Evolutionary conservation across 164 flowering plant species (phyloP).

Genomic region (Taxillus chinensis): DNA sequence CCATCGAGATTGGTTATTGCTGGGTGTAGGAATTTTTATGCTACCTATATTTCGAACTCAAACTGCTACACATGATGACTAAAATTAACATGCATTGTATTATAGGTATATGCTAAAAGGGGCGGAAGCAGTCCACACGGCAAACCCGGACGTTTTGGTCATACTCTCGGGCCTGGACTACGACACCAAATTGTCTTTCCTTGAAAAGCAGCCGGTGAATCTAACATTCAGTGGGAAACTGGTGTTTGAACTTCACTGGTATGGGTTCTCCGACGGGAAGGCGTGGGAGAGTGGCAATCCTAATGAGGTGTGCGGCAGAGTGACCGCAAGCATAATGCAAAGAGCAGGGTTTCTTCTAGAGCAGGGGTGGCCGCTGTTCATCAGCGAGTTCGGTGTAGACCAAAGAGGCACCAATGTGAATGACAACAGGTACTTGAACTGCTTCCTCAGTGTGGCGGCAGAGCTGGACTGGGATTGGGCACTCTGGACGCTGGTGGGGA

Average conservation of each 20-base stretch:
- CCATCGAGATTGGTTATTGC: no score
- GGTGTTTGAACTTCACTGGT: constrained; percentile 75
- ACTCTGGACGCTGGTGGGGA: constrained; percentile 65
- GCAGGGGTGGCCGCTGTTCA: constrained; percentile 60
- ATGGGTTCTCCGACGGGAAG: constrained; percentile 46
- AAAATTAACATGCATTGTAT: no score
- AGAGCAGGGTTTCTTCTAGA: constrained; percentile 29
- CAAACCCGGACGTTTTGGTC: constrained; percentile 63
- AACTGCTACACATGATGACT: no score
- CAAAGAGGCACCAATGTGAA: constrained; percentile 53
- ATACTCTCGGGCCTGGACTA: constrained; percentile 63
- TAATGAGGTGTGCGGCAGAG: constrained; percentile 17
- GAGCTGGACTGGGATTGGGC: constrained; percentile 82
- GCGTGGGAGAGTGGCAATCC: constrained; percentile 51
- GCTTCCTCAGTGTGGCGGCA: constrained; percentile 64
- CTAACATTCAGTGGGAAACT: constrained; percentile 48
- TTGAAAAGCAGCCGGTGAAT: constrained; percentile 25
- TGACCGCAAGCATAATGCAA: neutral
- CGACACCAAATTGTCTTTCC: constrained; percentile 56
- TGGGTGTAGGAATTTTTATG: no score
- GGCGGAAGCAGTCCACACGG: constrained; percentile 82
- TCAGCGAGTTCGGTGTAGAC: constrained; percentile 80
- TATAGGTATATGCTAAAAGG: constrained; percentile 73
- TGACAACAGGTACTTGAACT: constrained; percentile 66
- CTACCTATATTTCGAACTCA: no score